These are phyloP conservation scores for Forsythia viridissima DNA, from an alignment of 257 asterid species.

Conservation along the genomic window DNA sequence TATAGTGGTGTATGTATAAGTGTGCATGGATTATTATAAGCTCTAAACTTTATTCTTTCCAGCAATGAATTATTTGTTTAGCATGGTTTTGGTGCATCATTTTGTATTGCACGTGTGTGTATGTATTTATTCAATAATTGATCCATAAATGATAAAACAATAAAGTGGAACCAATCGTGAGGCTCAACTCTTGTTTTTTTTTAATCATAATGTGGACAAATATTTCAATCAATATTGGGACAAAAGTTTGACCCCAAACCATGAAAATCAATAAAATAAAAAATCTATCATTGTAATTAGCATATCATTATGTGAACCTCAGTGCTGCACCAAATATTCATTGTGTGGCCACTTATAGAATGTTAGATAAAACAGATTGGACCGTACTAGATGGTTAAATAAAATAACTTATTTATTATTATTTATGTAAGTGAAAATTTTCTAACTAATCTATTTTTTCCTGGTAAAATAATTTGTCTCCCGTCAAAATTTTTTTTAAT, in stretches of 20 bases:
- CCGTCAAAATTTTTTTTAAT: too few relatives aligned
- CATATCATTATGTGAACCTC: not conserved
- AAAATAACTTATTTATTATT: too few relatives aligned
- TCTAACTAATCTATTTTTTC: too few relatives aligned
- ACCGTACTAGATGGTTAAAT: not conserved
- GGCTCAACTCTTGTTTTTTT: slow-evolving; percentile 33
- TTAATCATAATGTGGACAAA: slow-evolving; percentile 11
- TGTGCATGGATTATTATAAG: not conserved
- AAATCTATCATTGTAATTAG: not conserved
- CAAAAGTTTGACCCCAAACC: not conserved
- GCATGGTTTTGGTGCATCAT: slow-evolving; percentile 20
- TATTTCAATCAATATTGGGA: not conserved
- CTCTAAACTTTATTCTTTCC: not conserved
- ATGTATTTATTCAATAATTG: slow-evolving; percentile 43
- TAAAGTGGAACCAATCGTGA: slow-evolving; percentile 35
- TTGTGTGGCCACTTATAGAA: not conserved
- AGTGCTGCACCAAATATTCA: not conserved
- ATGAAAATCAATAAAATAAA: not conserved
- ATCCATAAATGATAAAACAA: slow-evolving; percentile 27
- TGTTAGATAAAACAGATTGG: not conserved
- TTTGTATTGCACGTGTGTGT: slow-evolving; percentile 48
- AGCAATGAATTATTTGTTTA: not conserved
- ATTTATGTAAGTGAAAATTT: too few relatives aligned
- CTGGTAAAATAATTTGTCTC: too few relatives aligned
- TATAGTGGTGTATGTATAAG: not conserved